Percentiles rank a stretch among this genome's conserved stretches.
Evolutionary conservation across 2,329 filamentous ascomycete species (phyloP).

Genomic region (Clonostachys sp.): DNA sequence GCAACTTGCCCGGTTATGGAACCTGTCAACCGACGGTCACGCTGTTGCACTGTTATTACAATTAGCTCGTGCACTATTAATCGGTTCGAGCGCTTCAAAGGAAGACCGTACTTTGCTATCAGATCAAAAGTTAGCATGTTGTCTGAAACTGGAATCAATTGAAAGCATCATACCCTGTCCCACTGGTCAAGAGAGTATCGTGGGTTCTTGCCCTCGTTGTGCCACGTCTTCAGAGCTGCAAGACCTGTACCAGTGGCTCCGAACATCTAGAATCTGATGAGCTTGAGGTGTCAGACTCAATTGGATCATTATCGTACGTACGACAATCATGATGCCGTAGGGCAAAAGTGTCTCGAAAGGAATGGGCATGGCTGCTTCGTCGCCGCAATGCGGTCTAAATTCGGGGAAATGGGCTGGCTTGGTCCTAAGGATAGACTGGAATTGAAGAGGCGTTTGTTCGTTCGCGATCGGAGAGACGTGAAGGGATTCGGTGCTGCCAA

Average conservation of each 20-base stretch:
- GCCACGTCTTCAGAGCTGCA: constrained; percentile 49
- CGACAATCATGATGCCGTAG: constrained; percentile 59
- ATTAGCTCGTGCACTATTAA: constrained; percentile 2
- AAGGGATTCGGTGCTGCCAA: too few species aligned
- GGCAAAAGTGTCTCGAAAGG: constrained; percentile 62
- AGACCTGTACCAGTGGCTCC: constrained; percentile 54
- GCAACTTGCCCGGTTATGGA: constrained; percentile 54
- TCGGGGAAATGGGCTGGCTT: too few species aligned
- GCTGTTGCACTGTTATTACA: constrained; percentile 55
- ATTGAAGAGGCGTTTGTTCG: too few species aligned
- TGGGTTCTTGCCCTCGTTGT: constrained; percentile 57
- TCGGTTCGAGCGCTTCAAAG: not conserved
- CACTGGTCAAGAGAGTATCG: constrained; percentile 59
- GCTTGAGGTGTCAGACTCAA: not conserved
- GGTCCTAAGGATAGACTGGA: too few species aligned
- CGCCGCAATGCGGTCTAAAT: too few species aligned
- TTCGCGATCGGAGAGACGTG: too few species aligned
- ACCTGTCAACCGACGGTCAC: constrained; percentile 58
- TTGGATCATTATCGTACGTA: constrained; percentile 29
- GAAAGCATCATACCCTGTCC: constrained; percentile 47
- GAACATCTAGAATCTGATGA: constrained; percentile 49
- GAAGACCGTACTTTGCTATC: constrained; percentile 46
- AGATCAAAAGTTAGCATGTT: constrained; percentile 15
- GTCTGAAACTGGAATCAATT: not conserved
- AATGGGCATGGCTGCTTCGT: constrained; percentile 45